Percentiles rank a stretch among this genome's conserved stretches.
phyloP scores from a whole-genome alignment of 257 asterid genomes.

The Solanum commersonii region DNA sequence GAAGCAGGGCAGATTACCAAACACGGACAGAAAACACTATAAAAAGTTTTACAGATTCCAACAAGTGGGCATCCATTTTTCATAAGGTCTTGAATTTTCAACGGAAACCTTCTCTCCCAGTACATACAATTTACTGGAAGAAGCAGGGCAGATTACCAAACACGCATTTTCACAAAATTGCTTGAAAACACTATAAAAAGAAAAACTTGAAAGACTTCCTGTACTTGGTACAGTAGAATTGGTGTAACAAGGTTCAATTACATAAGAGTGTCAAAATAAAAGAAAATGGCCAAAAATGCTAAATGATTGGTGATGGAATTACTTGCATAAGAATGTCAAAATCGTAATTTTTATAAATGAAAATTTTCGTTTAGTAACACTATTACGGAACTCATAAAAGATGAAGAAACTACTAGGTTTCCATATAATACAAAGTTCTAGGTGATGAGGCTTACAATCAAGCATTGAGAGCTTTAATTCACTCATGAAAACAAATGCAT shows the following conservation, averaged over 20 bases:
- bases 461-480: neutral
- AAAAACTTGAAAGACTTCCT: neutral
- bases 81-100: conserved; percentile 69
- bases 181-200: neutral
- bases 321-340: neutral
- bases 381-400: neutral
- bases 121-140: conserved; percentile 89
- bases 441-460: neutral
- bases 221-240: neutral
- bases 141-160: neutral
- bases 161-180: neutral
- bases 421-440: neutral
- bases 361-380: neutral
- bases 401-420: neutral
- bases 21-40: no score
- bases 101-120: conserved; percentile 91
- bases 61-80: conserved; percentile 64
- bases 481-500: neutral
- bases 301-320: neutral
- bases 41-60: conserved; percentile 74
- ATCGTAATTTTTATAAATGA: neutral
- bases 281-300: neutral
- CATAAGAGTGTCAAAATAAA: neutral
- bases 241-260: neutral
- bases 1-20: no score